Conservation (phyloP, 2,329 filamentous ascomycete species). For the Arthrinium phaeospermum region DNA sequence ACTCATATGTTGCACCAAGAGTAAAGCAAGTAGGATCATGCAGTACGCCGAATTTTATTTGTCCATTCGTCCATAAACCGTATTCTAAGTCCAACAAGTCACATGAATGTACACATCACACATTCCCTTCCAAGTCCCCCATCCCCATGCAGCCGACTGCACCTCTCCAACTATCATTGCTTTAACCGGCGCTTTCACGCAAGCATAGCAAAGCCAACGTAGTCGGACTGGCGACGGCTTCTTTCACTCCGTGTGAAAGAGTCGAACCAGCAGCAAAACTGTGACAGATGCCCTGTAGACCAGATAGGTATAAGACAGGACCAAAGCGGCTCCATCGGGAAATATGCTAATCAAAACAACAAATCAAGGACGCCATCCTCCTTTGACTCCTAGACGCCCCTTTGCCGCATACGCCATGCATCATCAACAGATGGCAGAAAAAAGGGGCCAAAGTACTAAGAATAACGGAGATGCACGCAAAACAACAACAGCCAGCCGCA, state of each 20-base stretch:
- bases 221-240: constrained; percentile 3
- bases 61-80: constrained; percentile 23
- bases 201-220: constrained; percentile 10
- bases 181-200: neutral
- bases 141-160: constrained; percentile 9
- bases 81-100: constrained; percentile 31
- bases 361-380: constrained; percentile 29
- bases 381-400: constrained; percentile 28
- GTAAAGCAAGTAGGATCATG: constrained; percentile 25
- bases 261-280: constrained; percentile 13
- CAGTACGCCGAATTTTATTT: constrained; percentile 32
- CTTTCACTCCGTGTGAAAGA: constrained; percentile 9
- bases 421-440: constrained; percentile 25
- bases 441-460: constrained; percentile 23
- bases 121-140: constrained; percentile 16
- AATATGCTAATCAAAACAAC: constrained; percentile 25
- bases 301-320: constrained; percentile 20
- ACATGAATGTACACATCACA: constrained; percentile 35
- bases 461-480: constrained; percentile 31
- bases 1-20: neutral
- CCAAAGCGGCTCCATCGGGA: constrained; percentile 21
- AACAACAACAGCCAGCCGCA: constrained; percentile 30
- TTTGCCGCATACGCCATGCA: constrained; percentile 28
- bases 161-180: constrained; percentile 8
- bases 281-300: constrained; percentile 4